Evolutionary conservation across 163 green algal species (phyloP), one percentile per base, ranked within the genome.

Genomic region (Chlorella variabilis): DNA sequence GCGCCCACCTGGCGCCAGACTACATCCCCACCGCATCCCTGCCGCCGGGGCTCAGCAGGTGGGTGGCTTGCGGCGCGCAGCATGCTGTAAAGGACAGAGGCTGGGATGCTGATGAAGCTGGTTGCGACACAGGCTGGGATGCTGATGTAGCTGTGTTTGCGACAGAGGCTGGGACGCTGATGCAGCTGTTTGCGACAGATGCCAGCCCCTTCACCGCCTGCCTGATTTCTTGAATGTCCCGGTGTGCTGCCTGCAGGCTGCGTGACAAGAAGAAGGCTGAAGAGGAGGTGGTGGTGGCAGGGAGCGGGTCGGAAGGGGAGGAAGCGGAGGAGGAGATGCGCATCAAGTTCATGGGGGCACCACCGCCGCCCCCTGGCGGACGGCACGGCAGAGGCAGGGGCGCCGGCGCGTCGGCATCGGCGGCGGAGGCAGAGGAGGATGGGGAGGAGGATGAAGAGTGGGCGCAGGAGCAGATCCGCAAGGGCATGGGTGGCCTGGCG

Each of bases 1-100:
- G 91, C 54, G 93, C 89, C 5, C 90, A 93, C 70, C 78, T 93
- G 6, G 93, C 93, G 0, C 91, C 92, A 2, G 92, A 96, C 88
- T 97, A 96, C 73, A 75, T 96, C 1, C 89, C 91, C 9, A 83
- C 78, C 15, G 74, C 69, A 13, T 56, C 75, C 9, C 27, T 45
- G 31, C 69, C 71, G 59, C 41, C 74, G 11, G 58, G 33, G 33
- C 58, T 84, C 36, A 75, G 23, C 69, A 69, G 75, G 82, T 65
- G 31, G 7, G 71, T 13, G 59, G 4, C 59, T n/a, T n/a, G n/a
- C n/a, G n/a, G n/a, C n/a, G n/a, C n/a, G n/a, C n/a, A n/a, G n/a
- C n/a, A n/a, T n/a, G n/a, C n/a, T n/a, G n/a, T n/a, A n/a, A n/a
- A n/a, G n/a, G n/a, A n/a, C n/a, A n/a, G n/a, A n/a, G n/a, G n/a